A percentile compares a stretch with the other conserved stretches of the same genome.
phyloP scores from a whole-genome alignment of 805 yeast genomes.

The Sugiyamaella floridensis region DNA sequence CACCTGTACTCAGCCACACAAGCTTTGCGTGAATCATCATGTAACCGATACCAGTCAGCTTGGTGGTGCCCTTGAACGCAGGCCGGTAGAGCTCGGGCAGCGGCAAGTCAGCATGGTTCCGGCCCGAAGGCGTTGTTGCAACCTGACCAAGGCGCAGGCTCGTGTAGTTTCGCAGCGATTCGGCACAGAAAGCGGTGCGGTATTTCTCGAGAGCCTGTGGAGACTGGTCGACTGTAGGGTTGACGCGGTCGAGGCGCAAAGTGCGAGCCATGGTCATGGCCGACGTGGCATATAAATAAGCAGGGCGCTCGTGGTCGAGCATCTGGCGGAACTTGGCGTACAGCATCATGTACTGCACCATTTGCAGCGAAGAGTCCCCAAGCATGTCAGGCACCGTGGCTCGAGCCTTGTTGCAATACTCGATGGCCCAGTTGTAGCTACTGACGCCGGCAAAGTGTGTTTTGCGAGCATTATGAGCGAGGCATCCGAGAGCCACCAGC shows the following conservation, averaged over 20 bases:
- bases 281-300: slow-evolving; percentile 9
- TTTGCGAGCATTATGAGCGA: slow-evolving; percentile 4
- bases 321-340: slow-evolving; percentile 3
- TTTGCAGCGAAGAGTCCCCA: slow-evolving; percentile 9
- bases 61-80: neutral
- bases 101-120: neutral
- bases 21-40: neutral
- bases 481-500: slow-evolving; percentile 12
- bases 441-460: slow-evolving; percentile 11
- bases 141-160: slow-evolving; percentile 8
- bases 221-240: slow-evolving; percentile 6
- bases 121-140: neutral
- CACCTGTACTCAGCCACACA: neutral
- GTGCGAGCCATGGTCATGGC: slow-evolving; percentile 6
- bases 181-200: slow-evolving; percentile 7
- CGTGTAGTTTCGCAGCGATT: slow-evolving; percentile 8
- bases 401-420: slow-evolving; percentile 12
- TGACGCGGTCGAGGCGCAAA: slow-evolving; percentile 6
- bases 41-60: neutral
- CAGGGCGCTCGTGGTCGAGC: slow-evolving; percentile 9
- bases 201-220: slow-evolving; percentile 6
- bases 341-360: slow-evolving; percentile 10
- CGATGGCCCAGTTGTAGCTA: slow-evolving; percentile 13
- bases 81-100: neutral
- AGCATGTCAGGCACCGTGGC: slow-evolving; percentile 11